A percentile compares a stretch with the other conserved stretches of the same genome.
phyloP scores from a whole-genome alignment of 371 early-diverging fungal species.

The Actinomortierella ambigua region DNA sequence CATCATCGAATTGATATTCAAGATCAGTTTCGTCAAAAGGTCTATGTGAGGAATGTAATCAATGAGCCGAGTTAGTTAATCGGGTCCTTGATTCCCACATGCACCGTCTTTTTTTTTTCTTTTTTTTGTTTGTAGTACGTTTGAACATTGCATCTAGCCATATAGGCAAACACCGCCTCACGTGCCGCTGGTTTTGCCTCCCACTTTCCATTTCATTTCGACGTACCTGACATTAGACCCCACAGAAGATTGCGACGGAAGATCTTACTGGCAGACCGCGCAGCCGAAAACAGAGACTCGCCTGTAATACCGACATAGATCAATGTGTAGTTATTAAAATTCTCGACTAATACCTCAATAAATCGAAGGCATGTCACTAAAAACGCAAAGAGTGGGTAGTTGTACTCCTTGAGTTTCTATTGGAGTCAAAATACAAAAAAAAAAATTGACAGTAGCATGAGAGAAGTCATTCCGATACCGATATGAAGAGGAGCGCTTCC shows the following conservation, averaged over 20 bases:
- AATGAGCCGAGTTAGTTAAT: too few species aligned
- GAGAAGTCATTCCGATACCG: too few species aligned
- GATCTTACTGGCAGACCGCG: slow-evolving; percentile 67
- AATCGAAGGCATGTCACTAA: slow-evolving; percentile 22
- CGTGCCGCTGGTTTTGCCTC: too few species aligned
- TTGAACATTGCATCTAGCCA: too few species aligned
- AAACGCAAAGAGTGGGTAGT: slow-evolving; percentile 24
- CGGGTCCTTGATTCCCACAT: too few species aligned
- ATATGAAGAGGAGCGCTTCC: too few species aligned
- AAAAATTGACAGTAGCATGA: slow-evolving; percentile 3
- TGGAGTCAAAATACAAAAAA: not conserved
- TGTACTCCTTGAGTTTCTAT: slow-evolving; percentile 26
- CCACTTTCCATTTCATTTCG: too few species aligned
- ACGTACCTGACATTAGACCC: slow-evolving; percentile 64
- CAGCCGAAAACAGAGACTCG: slow-evolving; percentile 62
- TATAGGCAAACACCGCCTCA: too few species aligned
- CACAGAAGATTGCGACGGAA: slow-evolving; percentile 75
- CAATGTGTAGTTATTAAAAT: slow-evolving; percentile 73
- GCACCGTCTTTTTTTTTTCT: too few species aligned
- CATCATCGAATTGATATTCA: slow-evolving; percentile 59
- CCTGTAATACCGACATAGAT: slow-evolving; percentile 77
- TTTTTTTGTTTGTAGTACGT: too few species aligned
- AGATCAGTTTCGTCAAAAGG: slow-evolving; percentile 56
- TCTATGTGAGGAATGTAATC: too few species aligned
- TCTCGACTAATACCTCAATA: slow-evolving; percentile 59